Conservation (phyloP, 2,329 filamentous ascomycete genomes). For the Aciculosporium take region DNA sequence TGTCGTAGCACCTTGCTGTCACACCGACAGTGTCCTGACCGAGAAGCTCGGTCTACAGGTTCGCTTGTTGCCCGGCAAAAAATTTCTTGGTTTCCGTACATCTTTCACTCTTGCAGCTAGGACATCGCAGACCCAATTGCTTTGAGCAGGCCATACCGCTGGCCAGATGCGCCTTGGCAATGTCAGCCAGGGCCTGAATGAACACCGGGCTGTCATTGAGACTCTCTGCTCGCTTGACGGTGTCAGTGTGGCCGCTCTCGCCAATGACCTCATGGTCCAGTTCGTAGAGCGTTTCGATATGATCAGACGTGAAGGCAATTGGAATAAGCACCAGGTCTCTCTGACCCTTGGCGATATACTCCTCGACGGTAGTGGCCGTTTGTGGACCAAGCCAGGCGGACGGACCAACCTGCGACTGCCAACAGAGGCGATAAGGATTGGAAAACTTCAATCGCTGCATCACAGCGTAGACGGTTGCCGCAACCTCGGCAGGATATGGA, state of each 20-base stretch:
- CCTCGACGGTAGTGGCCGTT: constrained; percentile 73
- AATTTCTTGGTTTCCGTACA: constrained; percentile 67
- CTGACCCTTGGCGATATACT: constrained; percentile 81
- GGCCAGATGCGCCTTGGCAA: constrained; percentile 67
- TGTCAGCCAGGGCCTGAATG: constrained; percentile 75
- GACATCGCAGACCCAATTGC: constrained; percentile 85
- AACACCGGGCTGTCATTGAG: constrained; percentile 85
- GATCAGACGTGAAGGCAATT: constrained; percentile 96
- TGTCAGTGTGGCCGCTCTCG: constrained; percentile 62
- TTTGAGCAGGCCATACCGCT: constrained; percentile 54
- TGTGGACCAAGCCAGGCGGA: constrained; percentile 92
- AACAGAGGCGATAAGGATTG: constrained; percentile 86
- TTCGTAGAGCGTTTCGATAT: constrained; percentile 94
- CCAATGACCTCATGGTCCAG: constrained; percentile 90
- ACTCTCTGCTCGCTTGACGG: constrained; percentile 80
- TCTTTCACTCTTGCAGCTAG: constrained; percentile 79
- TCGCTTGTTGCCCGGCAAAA: constrained; percentile 33
- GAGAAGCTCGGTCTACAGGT: constrained; percentile 7
- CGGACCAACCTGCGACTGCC: constrained; percentile 96
- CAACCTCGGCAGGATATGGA: constrained; percentile 89
- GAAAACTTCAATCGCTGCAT: constrained; percentile 79
- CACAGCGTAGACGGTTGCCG: constrained; percentile 91
- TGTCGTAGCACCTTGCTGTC: neutral
- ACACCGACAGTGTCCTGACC: constrained; percentile 4
- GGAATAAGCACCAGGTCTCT: constrained; percentile 85